Conservation (phyloP, 192 early-diverging fungal species). For the Tieghemiomyces parasiticus region DNA sequence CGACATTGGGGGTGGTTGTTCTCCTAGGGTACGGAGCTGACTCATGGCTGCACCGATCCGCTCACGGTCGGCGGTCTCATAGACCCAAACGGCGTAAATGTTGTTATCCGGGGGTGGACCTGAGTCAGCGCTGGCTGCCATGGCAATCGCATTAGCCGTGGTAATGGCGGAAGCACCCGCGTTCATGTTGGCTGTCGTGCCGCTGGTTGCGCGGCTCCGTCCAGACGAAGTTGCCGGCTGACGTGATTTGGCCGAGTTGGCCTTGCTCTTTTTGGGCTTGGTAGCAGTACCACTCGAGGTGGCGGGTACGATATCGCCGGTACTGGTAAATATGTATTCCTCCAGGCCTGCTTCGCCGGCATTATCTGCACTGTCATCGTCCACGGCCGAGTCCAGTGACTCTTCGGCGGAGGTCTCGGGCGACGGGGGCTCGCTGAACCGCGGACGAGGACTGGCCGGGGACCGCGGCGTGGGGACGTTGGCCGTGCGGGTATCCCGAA, state of each 20-base stretch:
- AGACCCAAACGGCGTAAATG: slow-evolving; percentile 28
- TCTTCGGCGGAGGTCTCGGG: slow-evolving; percentile 45
- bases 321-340: background rate
- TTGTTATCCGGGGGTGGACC: slow-evolving; percentile 9
- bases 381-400: slow-evolving; percentile 14
- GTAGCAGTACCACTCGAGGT: background rate
- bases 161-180: background rate
- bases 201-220: too few species aligned
- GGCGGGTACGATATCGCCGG: background rate
- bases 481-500: slow-evolving; percentile 65
- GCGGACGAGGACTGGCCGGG: slow-evolving; percentile 35
- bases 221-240: too few species aligned
- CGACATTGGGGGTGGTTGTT: too few species aligned
- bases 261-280: background rate
- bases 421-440: slow-evolving; percentile 54
- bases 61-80: slow-evolving; percentile 23
- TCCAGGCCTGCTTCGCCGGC: background rate
- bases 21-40: background rate
- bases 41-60: slow-evolving; percentile 11
- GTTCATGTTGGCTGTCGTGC: background rate
- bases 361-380: background rate
- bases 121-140: background rate
- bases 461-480: slow-evolving; percentile 47
- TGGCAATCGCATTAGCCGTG: background rate
- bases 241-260: background rate